Percentiles rank a stretch among this genome's conserved stretches.
Conservation (phyloP, 2,329 filamentous ascomycete species). For the Sordariomycetes sp. region DNA sequence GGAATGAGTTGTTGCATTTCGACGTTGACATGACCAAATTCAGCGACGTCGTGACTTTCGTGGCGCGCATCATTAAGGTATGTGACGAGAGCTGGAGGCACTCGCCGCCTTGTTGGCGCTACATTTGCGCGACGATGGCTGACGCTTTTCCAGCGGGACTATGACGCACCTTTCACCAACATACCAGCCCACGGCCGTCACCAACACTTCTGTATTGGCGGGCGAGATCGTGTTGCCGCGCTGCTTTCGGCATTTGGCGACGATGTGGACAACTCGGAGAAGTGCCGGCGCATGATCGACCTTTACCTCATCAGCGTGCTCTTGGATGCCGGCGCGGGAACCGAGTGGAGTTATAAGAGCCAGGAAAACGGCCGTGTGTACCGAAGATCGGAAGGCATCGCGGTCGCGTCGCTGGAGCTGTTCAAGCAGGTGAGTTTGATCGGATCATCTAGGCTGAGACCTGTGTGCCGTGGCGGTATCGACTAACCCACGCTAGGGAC, state of each 20-base stretch:
- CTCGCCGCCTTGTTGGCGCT: background rate
- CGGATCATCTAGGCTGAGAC: background rate
- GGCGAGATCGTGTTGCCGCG: conserved; percentile 58
- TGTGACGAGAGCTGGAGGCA: conserved; percentile 11
- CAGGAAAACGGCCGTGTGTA: conserved; percentile 75
- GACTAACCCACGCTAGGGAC: conserved; percentile 33
- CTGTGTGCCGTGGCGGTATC: background rate
- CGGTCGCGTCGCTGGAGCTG: conserved; percentile 70
- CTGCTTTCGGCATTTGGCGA: conserved; percentile 57
- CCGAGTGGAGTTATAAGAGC: conserved; percentile 84
- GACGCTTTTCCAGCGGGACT: conserved; percentile 29
- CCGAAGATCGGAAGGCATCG: conserved; percentile 76
- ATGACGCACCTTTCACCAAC: conserved; percentile 36
- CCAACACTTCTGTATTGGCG: conserved; percentile 76
- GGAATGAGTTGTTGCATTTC: conserved; percentile 72
- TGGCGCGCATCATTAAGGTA: conserved; percentile 92
- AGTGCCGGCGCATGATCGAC: conserved; percentile 62
- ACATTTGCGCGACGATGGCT: background rate
- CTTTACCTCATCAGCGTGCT: conserved; percentile 70
- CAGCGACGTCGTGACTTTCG: conserved; percentile 68
- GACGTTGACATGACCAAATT: conserved; percentile 81
- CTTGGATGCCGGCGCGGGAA: conserved; percentile 80
- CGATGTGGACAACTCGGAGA: conserved; percentile 57
- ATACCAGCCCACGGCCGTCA: conserved; percentile 83
- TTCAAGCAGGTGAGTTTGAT: conserved; percentile 54